These are phyloP conservation scores for Nephromyces sp. DNA, from an alignment of 169 alveolate genomes.

Conservation along the genomic window DNA sequence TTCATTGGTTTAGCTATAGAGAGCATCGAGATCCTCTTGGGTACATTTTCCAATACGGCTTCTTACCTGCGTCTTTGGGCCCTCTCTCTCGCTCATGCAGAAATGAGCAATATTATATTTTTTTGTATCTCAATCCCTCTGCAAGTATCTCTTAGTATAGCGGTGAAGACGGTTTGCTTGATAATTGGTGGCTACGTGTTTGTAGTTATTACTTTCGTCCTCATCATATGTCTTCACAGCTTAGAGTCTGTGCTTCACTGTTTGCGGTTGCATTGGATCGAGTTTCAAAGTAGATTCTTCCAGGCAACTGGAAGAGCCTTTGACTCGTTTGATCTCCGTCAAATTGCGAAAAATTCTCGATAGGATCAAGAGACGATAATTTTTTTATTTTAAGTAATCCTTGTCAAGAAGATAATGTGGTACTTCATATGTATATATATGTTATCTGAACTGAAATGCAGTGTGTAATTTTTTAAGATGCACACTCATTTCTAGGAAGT, in stretches of 20 bases:
- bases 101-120: conserved; percentile 63
- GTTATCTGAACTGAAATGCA: too few species aligned
- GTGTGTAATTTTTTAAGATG: too few species aligned
- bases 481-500: too few species aligned
- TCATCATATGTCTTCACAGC: conserved; percentile 94
- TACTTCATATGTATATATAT: too few species aligned
- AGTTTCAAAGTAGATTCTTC: conserved; percentile 97
- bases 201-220: conserved; percentile 85
- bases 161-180: neutral
- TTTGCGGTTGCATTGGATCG: conserved; percentile 99
- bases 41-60: conserved; percentile 95
- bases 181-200: conserved; percentile 35
- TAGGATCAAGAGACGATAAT: too few species aligned
- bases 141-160: neutral
- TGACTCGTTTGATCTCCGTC: conserved; percentile 77
- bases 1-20: conserved; percentile 64
- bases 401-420: too few species aligned
- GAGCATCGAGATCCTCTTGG: conserved; percentile 94
- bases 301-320: conserved; percentile 94
- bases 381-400: too few species aligned
- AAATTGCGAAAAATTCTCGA: too few species aligned
- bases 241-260: conserved; percentile 98
- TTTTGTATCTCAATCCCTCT: too few species aligned
- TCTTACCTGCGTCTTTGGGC: conserved; percentile 98
- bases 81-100: conserved; percentile 95